Evolutionary conservation across 257 asterid species (phyloP), one percentile per base, ranked within the genome.

Genomic region (Nicotiana obtusifolia): DNA sequence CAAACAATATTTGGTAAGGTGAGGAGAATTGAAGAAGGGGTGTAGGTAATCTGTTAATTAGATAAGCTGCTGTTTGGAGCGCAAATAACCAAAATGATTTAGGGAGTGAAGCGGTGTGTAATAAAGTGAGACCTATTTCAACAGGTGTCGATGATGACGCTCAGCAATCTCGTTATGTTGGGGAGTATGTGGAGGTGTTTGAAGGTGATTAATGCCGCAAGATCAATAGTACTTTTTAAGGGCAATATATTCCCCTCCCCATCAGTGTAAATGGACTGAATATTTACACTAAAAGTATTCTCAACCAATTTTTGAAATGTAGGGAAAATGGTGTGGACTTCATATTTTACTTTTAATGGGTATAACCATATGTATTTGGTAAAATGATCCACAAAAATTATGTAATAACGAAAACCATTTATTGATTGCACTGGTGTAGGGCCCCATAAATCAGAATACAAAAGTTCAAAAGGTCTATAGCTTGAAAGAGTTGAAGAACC

Each of bases 401-500:
- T n/a, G n/a, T n/a, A n/a, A n/a, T n/a, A n/a, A 2, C 14, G 30
- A 20, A 30, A 62, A 6, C 30, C 78, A 80, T 80, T 77, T 24
- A 60, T 13, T 10, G 82, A 80, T 3, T 53, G 6, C 2, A 28
- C n/a, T n/a, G 14, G 6, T 0, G 31, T 22, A 13, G 65, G 10
- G 1, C 73, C 54, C 86, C 68, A 84, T 16, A 84, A 82, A 77
- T 84, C n/a, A n/a, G 57, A 52, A 33, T 54, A 80, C 14, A 84
- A 10, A 2, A 28, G 20, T 49, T 80, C 41, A 8, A 80, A 19
- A 30, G 78, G 68, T 4, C 11, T 28, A 31, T 52, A 41, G 13
- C 14, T 7, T 11, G 17, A 20, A 24, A 30, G 5, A 8, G n/a
- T 16, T 2, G 80, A n/a, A 4, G 8, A n/a, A 1, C 8, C 26